Base-by-base conservation (phyloP, 495 filamentous ascomycete species). In the Lasiosphaeria ovina region DNA sequence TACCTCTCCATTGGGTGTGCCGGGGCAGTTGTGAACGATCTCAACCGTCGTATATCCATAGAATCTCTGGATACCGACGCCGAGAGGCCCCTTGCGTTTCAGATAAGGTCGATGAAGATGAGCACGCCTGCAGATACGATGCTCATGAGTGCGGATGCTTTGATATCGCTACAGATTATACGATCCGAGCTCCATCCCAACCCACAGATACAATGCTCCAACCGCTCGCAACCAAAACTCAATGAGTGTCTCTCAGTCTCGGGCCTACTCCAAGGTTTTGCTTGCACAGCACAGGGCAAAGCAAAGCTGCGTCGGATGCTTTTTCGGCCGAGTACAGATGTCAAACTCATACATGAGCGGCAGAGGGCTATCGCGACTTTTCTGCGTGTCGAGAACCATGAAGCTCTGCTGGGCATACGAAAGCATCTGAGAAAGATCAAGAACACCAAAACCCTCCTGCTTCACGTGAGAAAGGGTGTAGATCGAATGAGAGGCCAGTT, bases 201-300 rank as follows among this genome's bases (percentile, higher is more conserved):
- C 61, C 85, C 85, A 49, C 88, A 94, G 51, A 90, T 88, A 67
- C 89, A 92, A 72, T 91, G 89, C 2, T 87, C 89, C 11, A 84
- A 81, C 10, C 85, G 75, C 62, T 85, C 82, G 6, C 79, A 81
- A 7, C 87, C 87, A 0, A 87, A 87, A 12, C 83, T 87, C 0
- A 97, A 97, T 70, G 92, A 97, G 71, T 88, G 86, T 7, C 81
- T 97, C n/a, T 97, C 93, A 3, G 74, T 98, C 1, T 95, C 89
- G 62, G 94, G 92, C 4, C 78, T 95, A 11, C 92, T 95, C 61
- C 84, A 88, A 48, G 81, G 87, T 44, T 77, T 93, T 59, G 89
- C 95, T 47, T 83, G 81, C 36, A 96, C 91, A 3, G 86, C 91
- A 6, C 90, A 97, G 65, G 94, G 95, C 3, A 91, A 87, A 65